Conservation (phyloP, 306 rosid genomes). For the Cucumis sativus region DNA sequence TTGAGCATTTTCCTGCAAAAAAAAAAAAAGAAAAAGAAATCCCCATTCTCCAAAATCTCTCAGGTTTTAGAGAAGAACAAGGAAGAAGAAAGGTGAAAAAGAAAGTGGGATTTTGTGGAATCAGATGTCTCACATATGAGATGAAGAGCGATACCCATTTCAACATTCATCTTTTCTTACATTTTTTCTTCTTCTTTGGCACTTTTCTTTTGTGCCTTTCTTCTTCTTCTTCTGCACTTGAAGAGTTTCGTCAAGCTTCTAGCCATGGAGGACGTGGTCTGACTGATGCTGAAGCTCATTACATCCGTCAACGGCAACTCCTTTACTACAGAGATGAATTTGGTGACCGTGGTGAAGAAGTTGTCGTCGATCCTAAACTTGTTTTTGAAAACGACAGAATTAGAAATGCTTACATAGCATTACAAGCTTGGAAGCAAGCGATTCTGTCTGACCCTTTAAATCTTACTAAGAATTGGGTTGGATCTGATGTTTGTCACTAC, state of each 20-base stretch:
- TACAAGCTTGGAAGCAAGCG: slow-evolving; percentile 84
- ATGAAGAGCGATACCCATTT: slow-evolving; percentile 58
- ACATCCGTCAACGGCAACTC: slow-evolving; percentile 71
- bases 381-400: slow-evolving; percentile 57
- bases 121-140: slow-evolving; percentile 72
- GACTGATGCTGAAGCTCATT: slow-evolving; percentile 33
- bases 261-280: slow-evolving; percentile 45
- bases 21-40: background rate
- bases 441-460: slow-evolving; percentile 76
- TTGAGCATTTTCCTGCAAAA: background rate
- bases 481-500: slow-evolving; percentile 63
- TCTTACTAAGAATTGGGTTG: slow-evolving; percentile 55
- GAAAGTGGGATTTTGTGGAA: slow-evolving; percentile 21
- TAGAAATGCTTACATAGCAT: slow-evolving; percentile 61
- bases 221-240: slow-evolving; percentile 1
- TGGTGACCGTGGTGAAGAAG: slow-evolving; percentile 66
- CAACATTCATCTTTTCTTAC: slow-evolving; percentile 10
- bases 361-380: slow-evolving; percentile 56
- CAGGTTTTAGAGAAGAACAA: background rate
- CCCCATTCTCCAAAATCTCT: background rate
- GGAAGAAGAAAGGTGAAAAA: background rate
- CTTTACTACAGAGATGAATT: slow-evolving; percentile 71
- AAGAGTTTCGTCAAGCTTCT: background rate
- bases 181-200: slow-evolving; percentile 12
- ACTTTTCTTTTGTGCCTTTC: slow-evolving; percentile 5